Conservation (phyloP, 768 basidiomycete species). For the Pleurotus tuoliensis region DNA sequence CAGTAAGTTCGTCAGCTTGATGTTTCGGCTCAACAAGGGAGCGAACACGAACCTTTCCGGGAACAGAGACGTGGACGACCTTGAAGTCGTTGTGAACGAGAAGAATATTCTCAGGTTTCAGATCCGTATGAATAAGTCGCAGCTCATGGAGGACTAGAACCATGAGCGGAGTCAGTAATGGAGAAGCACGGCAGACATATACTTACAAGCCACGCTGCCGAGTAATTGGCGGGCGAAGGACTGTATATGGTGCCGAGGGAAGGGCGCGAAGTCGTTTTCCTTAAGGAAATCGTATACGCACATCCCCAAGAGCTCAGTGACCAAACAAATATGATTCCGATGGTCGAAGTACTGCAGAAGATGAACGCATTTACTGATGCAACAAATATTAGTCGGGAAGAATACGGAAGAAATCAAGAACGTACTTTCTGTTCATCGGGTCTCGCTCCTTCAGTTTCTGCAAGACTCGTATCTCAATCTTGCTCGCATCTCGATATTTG, state of each 20-base stretch:
- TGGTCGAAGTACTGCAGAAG: conserved; percentile 93
- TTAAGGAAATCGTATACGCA: conserved; percentile 99
- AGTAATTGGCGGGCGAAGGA: conserved; percentile 90
- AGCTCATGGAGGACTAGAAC: conserved; percentile 82
- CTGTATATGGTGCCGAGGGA: conserved; percentile 95
- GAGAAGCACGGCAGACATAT: background rate
- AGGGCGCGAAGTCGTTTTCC: conserved; percentile 95
- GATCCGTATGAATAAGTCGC: conserved; percentile 92
- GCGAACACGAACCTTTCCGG: conserved; percentile 54
- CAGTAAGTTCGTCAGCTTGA: conserved; percentile 12
- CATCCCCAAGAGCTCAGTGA: conserved; percentile 93
- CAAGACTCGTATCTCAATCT: conserved; percentile 95
- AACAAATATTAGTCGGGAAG: conserved; percentile 17
- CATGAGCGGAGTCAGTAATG: background rate
- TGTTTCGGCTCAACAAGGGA: conserved; percentile 1
- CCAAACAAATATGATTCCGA: conserved; percentile 95
- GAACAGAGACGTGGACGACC: conserved; percentile 51
- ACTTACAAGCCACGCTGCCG: conserved; percentile 90
- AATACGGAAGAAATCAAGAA: background rate
- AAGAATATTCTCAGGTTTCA: conserved; percentile 98
- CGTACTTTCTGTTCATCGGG: conserved; percentile 84
- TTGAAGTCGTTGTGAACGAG: conserved; percentile 83
- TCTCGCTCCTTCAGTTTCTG: conserved; percentile 88
- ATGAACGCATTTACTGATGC: conserved; percentile 92
- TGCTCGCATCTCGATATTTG: conserved; percentile 98